Percentiles rank a stretch among this genome's conserved stretches.
Evolutionary conservation across 495 filamentous ascomycete species (phyloP).

Genomic region (Penicillium salamii): DNA sequence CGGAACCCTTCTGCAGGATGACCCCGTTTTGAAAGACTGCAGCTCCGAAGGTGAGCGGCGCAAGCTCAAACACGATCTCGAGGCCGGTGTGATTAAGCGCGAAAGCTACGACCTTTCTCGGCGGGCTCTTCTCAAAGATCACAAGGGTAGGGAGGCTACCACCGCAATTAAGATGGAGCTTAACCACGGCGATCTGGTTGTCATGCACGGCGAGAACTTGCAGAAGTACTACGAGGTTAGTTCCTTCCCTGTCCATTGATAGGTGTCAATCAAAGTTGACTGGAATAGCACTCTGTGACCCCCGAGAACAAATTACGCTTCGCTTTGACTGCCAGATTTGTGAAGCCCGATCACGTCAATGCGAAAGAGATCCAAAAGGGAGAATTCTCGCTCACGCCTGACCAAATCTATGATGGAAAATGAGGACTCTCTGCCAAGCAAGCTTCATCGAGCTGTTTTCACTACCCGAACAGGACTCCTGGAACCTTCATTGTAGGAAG

Average conservation of each 20-base stretch:
- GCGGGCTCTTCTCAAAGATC: slow-evolving; percentile 1
- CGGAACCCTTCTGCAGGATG: slow-evolving; percentile 11
- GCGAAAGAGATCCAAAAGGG: slow-evolving; percentile 24
- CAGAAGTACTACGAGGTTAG: slow-evolving; percentile 71
- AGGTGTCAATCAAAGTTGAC: background rate
- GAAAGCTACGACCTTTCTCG: slow-evolving; percentile 20
- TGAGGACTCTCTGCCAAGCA: slow-evolving; percentile 9
- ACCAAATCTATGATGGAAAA: slow-evolving; percentile 36
- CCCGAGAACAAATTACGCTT: slow-evolving; percentile 60
- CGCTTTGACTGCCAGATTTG: slow-evolving; percentile 50
- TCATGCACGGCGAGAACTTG: slow-evolving; percentile 74
- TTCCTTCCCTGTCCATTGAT: background rate
- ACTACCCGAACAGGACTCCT: too few species aligned
- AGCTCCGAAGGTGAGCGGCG: slow-evolving; percentile 34
- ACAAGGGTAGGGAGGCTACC: slow-evolving; percentile 15
- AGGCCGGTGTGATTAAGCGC: slow-evolving; percentile 17
- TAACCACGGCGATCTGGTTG: slow-evolving; percentile 74
- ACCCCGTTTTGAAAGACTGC: slow-evolving; percentile 37
- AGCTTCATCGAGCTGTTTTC: background rate
- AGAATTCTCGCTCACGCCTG: slow-evolving; percentile 19
- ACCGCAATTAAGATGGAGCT: slow-evolving; percentile 43
- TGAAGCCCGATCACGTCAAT: slow-evolving; percentile 26
- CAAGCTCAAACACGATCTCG: slow-evolving; percentile 30
- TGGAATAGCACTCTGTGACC: slow-evolving; percentile 56
- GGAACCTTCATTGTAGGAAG: too few species aligned